Evolutionary conservation across 352 stramenopile genomes (phyloP), one percentile per base, ranked within the genome.

Genomic region (Phytophthora pistaciae): DNA sequence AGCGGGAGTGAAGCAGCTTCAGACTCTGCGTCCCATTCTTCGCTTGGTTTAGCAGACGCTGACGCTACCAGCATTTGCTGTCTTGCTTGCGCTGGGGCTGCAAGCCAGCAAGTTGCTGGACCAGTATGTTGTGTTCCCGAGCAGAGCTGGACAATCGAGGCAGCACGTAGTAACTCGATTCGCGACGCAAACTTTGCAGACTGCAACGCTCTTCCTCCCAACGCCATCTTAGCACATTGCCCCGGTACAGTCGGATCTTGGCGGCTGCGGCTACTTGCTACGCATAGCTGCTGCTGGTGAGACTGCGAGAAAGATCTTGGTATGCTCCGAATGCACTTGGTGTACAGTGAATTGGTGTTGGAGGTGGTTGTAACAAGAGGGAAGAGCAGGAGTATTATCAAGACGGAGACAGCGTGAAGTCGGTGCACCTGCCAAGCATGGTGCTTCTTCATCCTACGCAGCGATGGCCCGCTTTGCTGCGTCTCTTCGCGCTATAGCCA

Each of bases 71-170:
- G 63, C 42, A 76, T 65, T 54, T 74, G 55, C n/a, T 83, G 79
- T 9, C 74, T 68, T 38, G 79, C 27, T 64, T 77, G 64, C 0
- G 55, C 46, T 6, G 79, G 64, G 33, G 85, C 56, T 4, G 64
- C 54, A 1, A 74, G 38, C 85, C 85, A 93, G n/a, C 85, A 91
- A 20, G 60, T 62, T n/a, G 74, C 83, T 27, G 82, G 85, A 13
- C 64, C 77, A 33, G 29, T 59, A 40, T 57, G 60, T 3, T 40
- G 55, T 11, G 64, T 56, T 23, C 23, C 23, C 8, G 75, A 40
- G 52, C 78, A 86, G 8, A 84, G 63, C 50, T 68, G 50, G 11
- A 76, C 60, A 46, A 87, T 70, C 13, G 68, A 68, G 0, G 29
- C 68, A 11, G 36, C 58, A 27, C 72, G 72, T 27, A 75, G 57